Base-by-base conservation (phyloP, 2,329 filamentous ascomycete species). In the Neofusicoccum sp. region DNA sequence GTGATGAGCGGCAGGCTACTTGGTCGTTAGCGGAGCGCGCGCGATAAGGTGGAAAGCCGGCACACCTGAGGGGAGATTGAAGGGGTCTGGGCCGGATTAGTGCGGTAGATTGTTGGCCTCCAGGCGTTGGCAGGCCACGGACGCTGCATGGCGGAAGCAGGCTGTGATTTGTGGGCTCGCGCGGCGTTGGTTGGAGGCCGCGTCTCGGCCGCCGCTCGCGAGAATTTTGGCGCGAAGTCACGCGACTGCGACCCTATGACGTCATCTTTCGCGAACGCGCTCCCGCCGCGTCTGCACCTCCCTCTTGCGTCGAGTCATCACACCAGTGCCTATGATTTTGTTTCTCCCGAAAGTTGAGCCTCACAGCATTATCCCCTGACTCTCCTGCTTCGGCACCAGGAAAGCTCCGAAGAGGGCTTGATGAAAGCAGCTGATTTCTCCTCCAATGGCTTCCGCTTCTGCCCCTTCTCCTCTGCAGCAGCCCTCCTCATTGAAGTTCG, bases 111-210 rank as follows among this genome's bases (percentile, higher is more conserved):
- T 31, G 51, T 56, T 30, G 36, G 36, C 4, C 12, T 14, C 24
- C 26, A 43, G 11, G 14, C 26, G 51, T 56, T 38, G 51, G 51
- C 4, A 24, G 38, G 14, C 51, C 51, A 56, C 36, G 26, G 26
- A n/a, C 51, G 51, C 36, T 56, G 36, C 51, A 56, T 54, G 11
- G 9, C 33, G 48, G 48, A 33, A 14, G 16, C 41, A 30, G 12
- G 34, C 36, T 33, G 44, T 33, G 38, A 56, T 56, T 56, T 43
- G 51, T 56, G 51, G 38, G 51, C 51, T 56, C 24, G 38, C 9
- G 38, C 38, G 20, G n/a, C 36, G 51, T 14, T 56, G 28, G 51
- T 43, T 56, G 38, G 36, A 56, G 51, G 26, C 36, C 28, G 36
- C 28, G 51, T 30, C n/a, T 56, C 36, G 26, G 38, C 36, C 26